Evolutionary conservation across 805 yeast species (phyloP).

Genomic region (Lachancea fermentati): DNA sequence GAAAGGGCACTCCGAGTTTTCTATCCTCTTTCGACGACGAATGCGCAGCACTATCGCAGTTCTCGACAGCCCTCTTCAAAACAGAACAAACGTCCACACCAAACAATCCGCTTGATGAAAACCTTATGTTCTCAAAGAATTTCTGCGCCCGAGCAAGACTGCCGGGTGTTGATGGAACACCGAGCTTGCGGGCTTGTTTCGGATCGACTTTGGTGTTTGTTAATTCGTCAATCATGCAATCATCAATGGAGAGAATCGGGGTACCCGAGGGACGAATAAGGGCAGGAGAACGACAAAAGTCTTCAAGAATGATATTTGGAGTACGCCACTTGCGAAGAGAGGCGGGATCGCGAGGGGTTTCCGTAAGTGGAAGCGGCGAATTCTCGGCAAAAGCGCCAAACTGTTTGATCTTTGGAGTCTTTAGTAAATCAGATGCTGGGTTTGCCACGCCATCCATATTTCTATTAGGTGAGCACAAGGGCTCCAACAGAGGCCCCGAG

Average conservation of each 20-base stretch:
- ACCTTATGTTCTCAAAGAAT: constrained; percentile 18
- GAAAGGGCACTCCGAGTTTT: constrained; percentile 7
- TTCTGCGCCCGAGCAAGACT: constrained; percentile 1
- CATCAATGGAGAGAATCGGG: constrained; percentile 8
- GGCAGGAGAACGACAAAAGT: constrained; percentile 29
- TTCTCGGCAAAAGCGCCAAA: neutral
- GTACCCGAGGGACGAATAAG: constrained; percentile 5
- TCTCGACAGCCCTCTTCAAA: constrained; percentile 29
- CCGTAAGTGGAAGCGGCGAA: neutral
- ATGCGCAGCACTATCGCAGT: neutral
- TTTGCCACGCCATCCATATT: neutral
- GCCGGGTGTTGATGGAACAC: neutral
- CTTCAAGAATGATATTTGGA: constrained; percentile 31
- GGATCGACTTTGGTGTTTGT: neutral
- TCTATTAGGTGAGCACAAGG: constrained; percentile 4
- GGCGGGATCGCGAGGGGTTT: constrained; percentile 19
- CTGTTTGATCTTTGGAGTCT: constrained; percentile 5
- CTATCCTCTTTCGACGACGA: neutral
- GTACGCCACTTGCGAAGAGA: constrained; percentile 30
- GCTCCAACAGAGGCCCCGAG: constrained; percentile 2
- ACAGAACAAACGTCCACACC: constrained; percentile 34
- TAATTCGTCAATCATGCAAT: constrained; percentile 5
- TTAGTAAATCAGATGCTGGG: constrained; percentile 3
- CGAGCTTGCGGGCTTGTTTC: neutral
- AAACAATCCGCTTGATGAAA: constrained; percentile 27